Percentiles rank a stretch among this genome's conserved stretches.
These are phyloP conservation scores for Periconia sp. DNA, from an alignment of 2,329 filamentous ascomycete genomes.

Conservation along the genomic window DNA sequence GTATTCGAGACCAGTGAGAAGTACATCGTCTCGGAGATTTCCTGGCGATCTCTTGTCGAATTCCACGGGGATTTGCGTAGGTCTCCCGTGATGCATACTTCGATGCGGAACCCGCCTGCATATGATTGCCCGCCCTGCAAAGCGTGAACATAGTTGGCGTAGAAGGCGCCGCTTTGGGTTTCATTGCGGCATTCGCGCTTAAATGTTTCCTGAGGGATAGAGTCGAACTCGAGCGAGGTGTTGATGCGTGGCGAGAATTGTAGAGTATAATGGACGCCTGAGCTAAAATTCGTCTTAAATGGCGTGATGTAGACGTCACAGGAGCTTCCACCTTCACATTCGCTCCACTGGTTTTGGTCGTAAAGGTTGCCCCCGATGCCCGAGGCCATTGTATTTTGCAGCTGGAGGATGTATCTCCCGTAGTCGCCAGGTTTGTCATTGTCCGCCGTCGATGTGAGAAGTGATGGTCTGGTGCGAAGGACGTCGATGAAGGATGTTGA, in stretches of 20 bases:
- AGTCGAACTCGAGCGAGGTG: slow-evolving; percentile 1
- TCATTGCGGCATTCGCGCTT: slow-evolving; percentile 13
- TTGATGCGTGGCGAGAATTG: slow-evolving; percentile 18
- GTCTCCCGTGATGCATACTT: slow-evolving; percentile 16
- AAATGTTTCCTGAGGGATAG: slow-evolving; percentile 8
- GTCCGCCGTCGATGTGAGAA: too few relatives aligned
- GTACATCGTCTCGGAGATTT: slow-evolving; percentile 13
- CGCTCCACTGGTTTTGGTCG: not conserved
- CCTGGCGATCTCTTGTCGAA: slow-evolving; percentile 16
- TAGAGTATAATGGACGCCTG: slow-evolving; percentile 1
- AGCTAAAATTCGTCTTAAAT: not conserved
- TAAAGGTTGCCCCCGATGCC: not conserved
- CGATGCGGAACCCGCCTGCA: not conserved
- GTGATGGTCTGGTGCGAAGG: not conserved
- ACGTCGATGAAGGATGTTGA: not conserved
- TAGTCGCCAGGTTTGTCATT: too few relatives aligned
- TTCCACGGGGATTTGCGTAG: slow-evolving; percentile 11
- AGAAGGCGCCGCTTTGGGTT: slow-evolving; percentile 14
- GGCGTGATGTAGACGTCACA: not conserved
- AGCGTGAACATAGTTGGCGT: slow-evolving; percentile 12
- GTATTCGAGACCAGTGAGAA: slow-evolving; percentile 1
- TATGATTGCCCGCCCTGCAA: too few relatives aligned
- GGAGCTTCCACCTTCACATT: not conserved
- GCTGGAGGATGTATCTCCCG: not conserved
- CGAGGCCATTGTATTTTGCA: not conserved